phyloP scores from a whole-genome alignment of 2,329 filamentous ascomycete species.

The Pyrenochaeta sp. region DNA sequence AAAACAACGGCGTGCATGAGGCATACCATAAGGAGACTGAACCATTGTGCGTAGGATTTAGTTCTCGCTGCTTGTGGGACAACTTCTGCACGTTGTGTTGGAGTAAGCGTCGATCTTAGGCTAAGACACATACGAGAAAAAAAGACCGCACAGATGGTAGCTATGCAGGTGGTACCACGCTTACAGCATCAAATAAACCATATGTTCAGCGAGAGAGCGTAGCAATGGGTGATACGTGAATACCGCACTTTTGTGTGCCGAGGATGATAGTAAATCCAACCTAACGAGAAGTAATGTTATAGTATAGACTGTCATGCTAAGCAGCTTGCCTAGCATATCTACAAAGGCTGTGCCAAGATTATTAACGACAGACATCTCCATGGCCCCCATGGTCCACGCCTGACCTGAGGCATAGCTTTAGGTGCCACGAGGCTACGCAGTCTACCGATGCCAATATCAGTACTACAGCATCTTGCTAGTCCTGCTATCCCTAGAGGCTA shows the following conservation, averaged over 20 bases:
- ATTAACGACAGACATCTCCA: not conserved
- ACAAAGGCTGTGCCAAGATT: not conserved
- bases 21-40: not conserved
- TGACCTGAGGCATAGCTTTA: not conserved
- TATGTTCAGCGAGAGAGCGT: not conserved
- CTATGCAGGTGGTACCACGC: not conserved
- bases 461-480: conserved; percentile 1
- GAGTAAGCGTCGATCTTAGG: not conserved
- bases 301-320: not conserved
- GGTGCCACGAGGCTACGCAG: not conserved
- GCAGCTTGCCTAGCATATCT: conserved; percentile 1
- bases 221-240: not conserved
- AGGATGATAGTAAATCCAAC: not conserved
- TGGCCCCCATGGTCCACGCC: not conserved
- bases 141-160: not conserved
- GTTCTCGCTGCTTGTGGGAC: not conserved
- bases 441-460: not conserved
- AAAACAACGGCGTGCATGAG: not conserved
- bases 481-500: not conserved
- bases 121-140: not conserved
- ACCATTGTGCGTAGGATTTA: conserved; percentile 1
- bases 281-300: conserved; percentile 1
- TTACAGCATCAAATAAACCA: not conserved
- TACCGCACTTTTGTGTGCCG: not conserved
- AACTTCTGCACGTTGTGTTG: not conserved